Conservation (phyloP, 495 filamentous ascomycete genomes). For the Rusavskia elegans region DNA sequence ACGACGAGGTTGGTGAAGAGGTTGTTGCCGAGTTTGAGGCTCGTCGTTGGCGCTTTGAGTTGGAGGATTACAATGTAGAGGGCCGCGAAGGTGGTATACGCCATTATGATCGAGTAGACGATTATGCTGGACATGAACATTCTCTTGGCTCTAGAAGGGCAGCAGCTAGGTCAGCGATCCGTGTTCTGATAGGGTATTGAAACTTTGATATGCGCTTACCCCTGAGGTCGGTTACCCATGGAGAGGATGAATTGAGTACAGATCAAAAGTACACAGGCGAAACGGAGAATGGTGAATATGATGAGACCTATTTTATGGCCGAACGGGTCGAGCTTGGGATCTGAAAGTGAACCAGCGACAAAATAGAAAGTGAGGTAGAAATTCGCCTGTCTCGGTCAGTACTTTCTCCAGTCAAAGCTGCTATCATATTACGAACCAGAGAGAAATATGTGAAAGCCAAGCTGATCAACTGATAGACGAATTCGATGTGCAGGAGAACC, state of each 20-base stretch:
- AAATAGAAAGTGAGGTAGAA: conserved; percentile 99
- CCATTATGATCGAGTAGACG: conserved; percentile 84
- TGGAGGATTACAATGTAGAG: conserved; percentile 77
- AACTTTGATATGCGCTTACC: conserved; percentile 27
- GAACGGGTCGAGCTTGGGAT: conserved; percentile 73
- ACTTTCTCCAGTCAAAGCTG: too few relatives aligned
- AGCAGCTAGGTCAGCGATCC: background rate
- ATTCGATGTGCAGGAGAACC: conserved; percentile 85
- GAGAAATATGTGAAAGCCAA: conserved; percentile 96
- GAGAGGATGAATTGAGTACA: conserved; percentile 92
- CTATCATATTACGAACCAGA: conserved; percentile 32
- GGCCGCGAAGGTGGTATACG: conserved; percentile 77
- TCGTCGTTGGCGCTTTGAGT: conserved; percentile 36
- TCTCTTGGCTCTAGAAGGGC: conserved; percentile 46
- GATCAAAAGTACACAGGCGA: conserved; percentile 73
- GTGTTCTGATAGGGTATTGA: background rate
- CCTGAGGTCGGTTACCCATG: conserved; percentile 97
- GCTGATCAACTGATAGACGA: conserved; percentile 83
- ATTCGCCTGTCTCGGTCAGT: conserved; percentile 45
- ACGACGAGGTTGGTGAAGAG: conserved; percentile 91
- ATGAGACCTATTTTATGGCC: conserved; percentile 66
- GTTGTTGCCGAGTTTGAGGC: conserved; percentile 56
- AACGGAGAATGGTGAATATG: conserved; percentile 77
- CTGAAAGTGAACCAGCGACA: conserved; percentile 84
- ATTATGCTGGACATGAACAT: conserved; percentile 82